These are phyloP conservation scores for Paramecium pentaurelia DNA, from an alignment of 73 alveolate genomes.

Conservation along the genomic window DNA sequence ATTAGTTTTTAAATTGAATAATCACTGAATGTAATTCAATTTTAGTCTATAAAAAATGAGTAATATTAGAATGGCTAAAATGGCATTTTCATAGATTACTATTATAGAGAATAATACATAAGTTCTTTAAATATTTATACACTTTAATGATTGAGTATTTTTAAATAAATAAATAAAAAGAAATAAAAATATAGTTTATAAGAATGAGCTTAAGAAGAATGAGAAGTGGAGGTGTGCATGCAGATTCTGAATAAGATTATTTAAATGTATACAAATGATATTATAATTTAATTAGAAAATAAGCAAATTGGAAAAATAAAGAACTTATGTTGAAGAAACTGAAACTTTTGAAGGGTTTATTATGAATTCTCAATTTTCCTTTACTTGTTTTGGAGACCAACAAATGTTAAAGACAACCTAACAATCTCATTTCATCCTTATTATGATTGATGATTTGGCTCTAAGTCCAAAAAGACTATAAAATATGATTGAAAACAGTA, in stretches of 20 bases:
- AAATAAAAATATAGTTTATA: background rate
- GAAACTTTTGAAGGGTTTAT: background rate
- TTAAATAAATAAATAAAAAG: background rate
- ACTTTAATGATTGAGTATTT: background rate
- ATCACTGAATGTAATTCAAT: background rate
- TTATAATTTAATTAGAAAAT: background rate
- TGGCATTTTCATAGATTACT: background rate
- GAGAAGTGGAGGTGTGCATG: constrained; percentile 39
- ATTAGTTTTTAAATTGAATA: background rate
- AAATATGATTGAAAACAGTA: background rate
- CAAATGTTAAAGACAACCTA: background rate
- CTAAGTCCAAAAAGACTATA: background rate
- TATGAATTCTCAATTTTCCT: background rate
- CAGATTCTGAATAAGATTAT: background rate
- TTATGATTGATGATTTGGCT: background rate
- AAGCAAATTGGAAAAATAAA: background rate
- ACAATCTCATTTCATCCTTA: background rate
- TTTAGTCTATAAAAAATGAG: background rate
- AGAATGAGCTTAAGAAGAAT: background rate
- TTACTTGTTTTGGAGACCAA: background rate
- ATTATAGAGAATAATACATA: background rate
- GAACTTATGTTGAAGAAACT: background rate
- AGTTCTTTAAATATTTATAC: background rate
- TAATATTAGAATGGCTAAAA: background rate
- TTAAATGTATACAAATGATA: background rate